Base-by-base conservation (phyloP, 2,329 filamentous ascomycete species). In the Gaeumannomyces tritici region DNA sequence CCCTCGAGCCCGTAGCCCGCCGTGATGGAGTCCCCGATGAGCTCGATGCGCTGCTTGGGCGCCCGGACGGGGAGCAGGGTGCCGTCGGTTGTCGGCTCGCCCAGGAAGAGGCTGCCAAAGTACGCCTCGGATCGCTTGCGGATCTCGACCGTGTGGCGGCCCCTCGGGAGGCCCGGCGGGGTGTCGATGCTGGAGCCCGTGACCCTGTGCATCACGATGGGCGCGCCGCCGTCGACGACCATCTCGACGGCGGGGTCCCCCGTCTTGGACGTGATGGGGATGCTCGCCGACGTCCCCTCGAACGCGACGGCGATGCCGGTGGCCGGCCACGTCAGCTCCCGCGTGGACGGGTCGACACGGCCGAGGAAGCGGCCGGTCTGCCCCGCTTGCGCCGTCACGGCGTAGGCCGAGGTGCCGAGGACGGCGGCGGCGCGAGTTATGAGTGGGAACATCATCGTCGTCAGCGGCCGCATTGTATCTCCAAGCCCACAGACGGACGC, bases 1-100 rank as follows among this genome's bases (percentile, higher is more conserved):
- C 75, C 77, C 62, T 77, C 76, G 18, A 78, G 71, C 2, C 77
- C 77, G 63, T 79, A 79, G 4, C 76, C 77, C 4, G 77, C 76
- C 2, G 70, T 75, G 65, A 79, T 79, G 28, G 76, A 78, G 67
- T 79, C 77, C 11, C 77, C 77, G 31, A 79, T 76, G 57, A 78
- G 67, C 64, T 79, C 75, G 55, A 79, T 77, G 63, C 73, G 73
- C 28, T 73, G 74, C 12, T 66, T 67, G 3, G 70, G 69, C 1
- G 63, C 64, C 9, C 64, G 59, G 24, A 57, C 56, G 8, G 47
- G 47, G 2, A 61, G 21, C 42, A 61, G 51, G 29, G 65, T 59
- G 11, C 62, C 61, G 55, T 67, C 59, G 3, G 66, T 66, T 33
- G 63, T 69, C 11, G 69, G 64, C 21, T 66, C 62, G 62, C 71